Evolutionary conservation across 1,284 basidiomycete species (phyloP), one percentile per base, ranked within the genome.

Genomic region (Phellopilus nigrolimitatus): DNA sequence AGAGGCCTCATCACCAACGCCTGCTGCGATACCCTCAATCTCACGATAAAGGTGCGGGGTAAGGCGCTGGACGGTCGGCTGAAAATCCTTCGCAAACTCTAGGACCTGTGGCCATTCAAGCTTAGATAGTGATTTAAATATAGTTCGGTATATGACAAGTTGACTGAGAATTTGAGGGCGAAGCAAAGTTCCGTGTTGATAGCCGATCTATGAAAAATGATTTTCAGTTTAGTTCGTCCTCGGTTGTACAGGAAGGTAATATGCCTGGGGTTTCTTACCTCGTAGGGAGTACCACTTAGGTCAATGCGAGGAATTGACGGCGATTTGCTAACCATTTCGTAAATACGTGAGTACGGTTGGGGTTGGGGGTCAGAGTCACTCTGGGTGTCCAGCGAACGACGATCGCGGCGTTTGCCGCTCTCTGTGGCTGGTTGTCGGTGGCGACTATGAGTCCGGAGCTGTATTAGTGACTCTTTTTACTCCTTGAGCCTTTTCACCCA

Each of bases 21-120:
- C 68, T 36, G 64, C 62, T 1, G 64, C 66, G 27, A 67, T 66
- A 7, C 66, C 68, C 17, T 60, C 58, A 56, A 70, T 68, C 55
- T 69, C 68, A 21, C 63, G 59, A 3, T 65, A 60, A 4, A 68
- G 56, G 15, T 66, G 59, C 0, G 68, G 66, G 2, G 61, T 60
- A 19, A 66, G 60, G 17, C 43, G 47, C 15, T 48, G 52, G 45
- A 68, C 62, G 10, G 62, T 59, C 1, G 47, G 49, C 17, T 57
- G 52, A 53, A 63, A 69, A 39, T 60, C 56, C 21, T 55, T 57
- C 3, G 67, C 65, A 28, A 62, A 53, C 4, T 53, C 50, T 9
- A 63, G 59, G 5, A 65, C 66, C 44, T 66, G 60, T 1, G 57
- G 47, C 68, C 67, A 69, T 30, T 64, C 59, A 43, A 68, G 62